A percentile compares a stretch with the other conserved stretches of the same genome.
Conservation (phyloP, 345 rosid species). For the Populus deltoides region DNA sequence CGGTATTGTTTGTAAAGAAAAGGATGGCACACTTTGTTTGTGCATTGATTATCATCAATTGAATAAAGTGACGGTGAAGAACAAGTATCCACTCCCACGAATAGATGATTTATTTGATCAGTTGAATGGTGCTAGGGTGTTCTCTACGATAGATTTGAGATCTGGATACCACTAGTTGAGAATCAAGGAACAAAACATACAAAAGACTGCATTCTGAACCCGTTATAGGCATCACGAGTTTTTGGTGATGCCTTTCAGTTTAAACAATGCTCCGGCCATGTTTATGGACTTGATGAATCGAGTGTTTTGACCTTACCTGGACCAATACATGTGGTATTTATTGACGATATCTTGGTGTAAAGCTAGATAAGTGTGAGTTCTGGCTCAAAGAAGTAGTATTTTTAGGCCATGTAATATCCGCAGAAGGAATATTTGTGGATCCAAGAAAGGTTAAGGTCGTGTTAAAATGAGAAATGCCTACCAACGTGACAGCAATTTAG, state of each 20-base stretch:
- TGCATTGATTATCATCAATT: background rate
- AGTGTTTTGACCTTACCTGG: background rate
- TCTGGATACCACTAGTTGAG: no score
- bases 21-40: background rate
- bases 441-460: no score
- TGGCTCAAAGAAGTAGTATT: background rate
- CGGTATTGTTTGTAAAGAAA: background rate
- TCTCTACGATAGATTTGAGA: no score
- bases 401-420: background rate
- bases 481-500: no score
- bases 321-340: background rate
- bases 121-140: no score
- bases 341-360: background rate
- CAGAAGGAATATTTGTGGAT: background rate
- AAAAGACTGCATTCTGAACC: background rate
- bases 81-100: background rate
- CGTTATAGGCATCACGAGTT: background rate
- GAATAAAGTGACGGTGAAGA: background rate
- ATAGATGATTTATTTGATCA: no score
- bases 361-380: background rate
- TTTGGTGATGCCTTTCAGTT: background rate
- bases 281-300: constrained; percentile 1
- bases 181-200: background rate
- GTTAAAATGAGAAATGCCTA: no score
- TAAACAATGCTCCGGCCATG: background rate